Conservation (phyloP, 225 moss, liverwort and hornwort genomes). For the Lunularia cruciata region DNA sequence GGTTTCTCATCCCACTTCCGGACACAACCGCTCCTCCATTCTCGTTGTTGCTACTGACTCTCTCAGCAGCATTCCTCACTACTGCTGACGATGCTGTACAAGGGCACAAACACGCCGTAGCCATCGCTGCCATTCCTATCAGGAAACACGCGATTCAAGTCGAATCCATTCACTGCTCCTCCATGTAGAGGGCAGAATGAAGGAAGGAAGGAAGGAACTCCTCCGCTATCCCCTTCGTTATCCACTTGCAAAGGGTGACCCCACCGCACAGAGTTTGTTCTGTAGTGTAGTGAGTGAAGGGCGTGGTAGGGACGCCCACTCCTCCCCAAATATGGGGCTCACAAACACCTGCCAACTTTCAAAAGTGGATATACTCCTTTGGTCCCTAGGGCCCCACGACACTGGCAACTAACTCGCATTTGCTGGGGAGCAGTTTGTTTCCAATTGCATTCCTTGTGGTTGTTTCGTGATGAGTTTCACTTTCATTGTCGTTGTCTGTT, state of each 20-base stretch:
- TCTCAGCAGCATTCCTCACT: not conserved
- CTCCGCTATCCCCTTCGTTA: constrained; percentile 8
- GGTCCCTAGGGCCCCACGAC: no score
- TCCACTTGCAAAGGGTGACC: not conserved
- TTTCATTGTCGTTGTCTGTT: no score
- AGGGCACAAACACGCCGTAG: constrained; percentile 1
- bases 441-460: no score
- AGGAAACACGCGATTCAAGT: not conserved
- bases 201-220: no score
- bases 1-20: not conserved
- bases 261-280: not conserved
- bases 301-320: no score
- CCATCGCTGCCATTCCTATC: constrained; percentile 9
- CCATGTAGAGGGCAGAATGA: not conserved
- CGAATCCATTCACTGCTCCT: not conserved
- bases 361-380: no score
- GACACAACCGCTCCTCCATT: not conserved
- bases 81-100: not conserved
- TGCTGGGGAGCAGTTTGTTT: no score
- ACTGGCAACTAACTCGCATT: no score
- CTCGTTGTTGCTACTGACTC: not conserved
- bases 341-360: not conserved
- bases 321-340: not conserved
- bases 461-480: no score
- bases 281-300: no score